Base-by-base conservation (phyloP, 768 basidiomycete genomes). In the Rhizopogon vulgaris region DNA sequence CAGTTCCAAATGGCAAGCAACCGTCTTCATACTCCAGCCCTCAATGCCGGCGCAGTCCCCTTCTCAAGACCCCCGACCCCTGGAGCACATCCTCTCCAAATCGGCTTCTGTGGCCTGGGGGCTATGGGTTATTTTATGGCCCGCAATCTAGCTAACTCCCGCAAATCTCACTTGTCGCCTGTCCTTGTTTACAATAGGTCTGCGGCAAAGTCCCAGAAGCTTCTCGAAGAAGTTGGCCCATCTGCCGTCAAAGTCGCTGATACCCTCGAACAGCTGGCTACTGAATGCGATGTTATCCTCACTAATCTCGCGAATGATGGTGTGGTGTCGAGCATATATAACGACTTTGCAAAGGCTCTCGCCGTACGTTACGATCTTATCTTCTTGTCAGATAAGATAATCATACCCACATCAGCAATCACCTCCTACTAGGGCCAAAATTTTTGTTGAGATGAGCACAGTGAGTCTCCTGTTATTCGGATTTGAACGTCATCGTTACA, bases 371-470 rank as follows among this genome's bases (percentile, higher is more conserved):
- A 38, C 38, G 11, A 37, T 38, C 38, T 22, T 24, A 38, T 14
- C n/a, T 37, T 40, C 25, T 6, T 38, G 28, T 8, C 11, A 48
- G 36, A 45, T 49, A 42, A 32, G 12, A 22, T 30, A 17, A 24
- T 10, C 15, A 47, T n/a, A 30, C 56, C n/a, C 60, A 51, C 41
- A 37, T 60, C 54, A 82, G 72, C 61, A 61, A 58, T 58, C 61
- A 18, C 73, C 75, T 28, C 73, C 78, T 1, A 63, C 73, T 6
- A 74, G 70, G 61, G 67, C 73, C 57, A 92, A 84, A 64, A 86
- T 90, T 41, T 91, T 94, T 56, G 84, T 92, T 30, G 91, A 94
- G 58, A 90, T 86, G 11, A 84, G 83, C 69, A 94, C 91, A 3
- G 88, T 90, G 50, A 52, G 82, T 70, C n/a, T 49, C 69, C n/a